Conservation (phyloP, 2,329 filamentous ascomycete species). For the Didymosphaeria variabile region DNA sequence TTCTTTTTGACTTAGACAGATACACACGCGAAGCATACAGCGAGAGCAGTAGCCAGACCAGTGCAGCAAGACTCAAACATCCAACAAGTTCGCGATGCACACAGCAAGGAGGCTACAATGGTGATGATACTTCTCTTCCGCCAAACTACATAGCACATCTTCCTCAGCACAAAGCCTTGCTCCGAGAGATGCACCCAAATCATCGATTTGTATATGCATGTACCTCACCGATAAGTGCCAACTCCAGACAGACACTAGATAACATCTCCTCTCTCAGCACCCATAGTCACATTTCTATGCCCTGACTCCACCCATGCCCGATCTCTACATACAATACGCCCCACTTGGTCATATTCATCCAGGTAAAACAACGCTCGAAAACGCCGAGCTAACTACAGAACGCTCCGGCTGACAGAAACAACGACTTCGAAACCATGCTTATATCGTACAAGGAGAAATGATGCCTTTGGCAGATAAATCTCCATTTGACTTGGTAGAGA, state of each 20-base stretch:
- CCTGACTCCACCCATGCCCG: constrained; percentile 7
- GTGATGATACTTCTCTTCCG: background rate
- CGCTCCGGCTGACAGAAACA: background rate
- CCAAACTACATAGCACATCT: background rate
- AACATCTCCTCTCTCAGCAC: constrained; percentile 3
- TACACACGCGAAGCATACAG: background rate
- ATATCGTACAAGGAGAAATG: constrained; percentile 14
- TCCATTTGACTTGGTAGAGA: constrained; percentile 8
- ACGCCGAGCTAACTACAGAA: constrained; percentile 9
- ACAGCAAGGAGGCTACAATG: background rate
- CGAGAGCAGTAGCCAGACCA: background rate
- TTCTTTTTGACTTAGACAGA: background rate
- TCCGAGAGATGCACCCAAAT: background rate
- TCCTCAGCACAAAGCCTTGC: background rate
- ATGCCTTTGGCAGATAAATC: constrained; percentile 2
- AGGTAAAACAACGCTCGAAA: background rate
- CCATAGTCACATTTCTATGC: background rate
- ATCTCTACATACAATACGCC: constrained; percentile 10
- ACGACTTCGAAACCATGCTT: constrained; percentile 1
- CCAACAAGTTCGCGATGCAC: background rate
- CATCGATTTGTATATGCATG: constrained; percentile 9
- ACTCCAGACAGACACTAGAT: constrained; percentile 11
- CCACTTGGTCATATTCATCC: background rate
- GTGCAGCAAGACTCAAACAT: background rate
- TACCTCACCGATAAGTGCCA: background rate